Base-by-base conservation (phyloP, 106 monocot species). In the Triglochin maritima region DNA sequence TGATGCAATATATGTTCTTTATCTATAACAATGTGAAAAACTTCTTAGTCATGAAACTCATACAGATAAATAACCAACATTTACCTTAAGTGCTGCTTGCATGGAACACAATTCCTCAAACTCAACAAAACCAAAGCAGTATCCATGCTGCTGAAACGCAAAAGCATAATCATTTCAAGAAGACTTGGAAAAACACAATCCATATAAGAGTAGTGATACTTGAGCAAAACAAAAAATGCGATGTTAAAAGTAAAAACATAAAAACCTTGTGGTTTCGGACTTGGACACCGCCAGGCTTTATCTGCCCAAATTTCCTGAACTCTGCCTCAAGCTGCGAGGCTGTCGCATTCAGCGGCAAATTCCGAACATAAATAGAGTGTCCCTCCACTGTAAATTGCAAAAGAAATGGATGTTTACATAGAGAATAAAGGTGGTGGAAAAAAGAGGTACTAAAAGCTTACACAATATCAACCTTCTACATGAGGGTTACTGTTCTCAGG, bases 211-310 rank as follows among this genome's bases (percentile, higher is more conserved):
- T 29, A 29, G 29, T 29, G 29, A 29, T 29, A 29, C 29, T 29
- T 29, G 29, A 29, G 29, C 29, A 29, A 29, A 29, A 29, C 29
- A 29, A 29, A 29, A 1, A 29, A 29, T n/a, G 17, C 2, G 9
- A 44, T 29, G 29, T 29, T 29, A 29, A 29, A 29, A 29, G 29
- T 29, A 29, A 29, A 29, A 29, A 29, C 29, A 29, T 46, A 78
- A 75, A 17, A 46, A 94, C 94, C 87, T 85, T 89, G 56, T 86
- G 79, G 78, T 78, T 86, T 85, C 84, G 84, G 62, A 94, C 89
- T 89, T 94, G 94, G 17, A 94, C 81, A 60, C 94, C 89, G 74
- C 77, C 80, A 71, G 80, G 79, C 52, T 78, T 86, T 66, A 94
- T 89, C 17, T 73, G 44, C 14, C 94, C 94, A 82, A 89, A 94